These are phyloP conservation scores for Somion occarium DNA, from an alignment of 1,284 basidiomycete genomes.

Conservation along the genomic window DNA sequence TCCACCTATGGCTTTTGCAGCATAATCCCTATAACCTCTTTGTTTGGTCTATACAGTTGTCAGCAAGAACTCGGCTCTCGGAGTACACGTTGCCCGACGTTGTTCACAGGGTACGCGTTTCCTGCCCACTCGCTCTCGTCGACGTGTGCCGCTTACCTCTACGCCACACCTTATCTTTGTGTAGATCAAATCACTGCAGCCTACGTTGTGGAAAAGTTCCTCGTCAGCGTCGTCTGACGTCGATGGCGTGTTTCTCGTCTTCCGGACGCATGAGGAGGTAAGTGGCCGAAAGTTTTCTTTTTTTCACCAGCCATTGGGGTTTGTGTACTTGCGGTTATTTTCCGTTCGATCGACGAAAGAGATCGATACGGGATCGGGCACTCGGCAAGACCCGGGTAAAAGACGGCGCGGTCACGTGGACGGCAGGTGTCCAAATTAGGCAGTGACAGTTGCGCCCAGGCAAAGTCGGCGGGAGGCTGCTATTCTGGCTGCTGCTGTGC, in stretches of 20 bases:
- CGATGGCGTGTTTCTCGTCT: conserved; percentile 49
- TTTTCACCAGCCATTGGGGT: background rate
- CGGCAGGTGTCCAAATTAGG: background rate
- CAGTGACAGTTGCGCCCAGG: background rate
- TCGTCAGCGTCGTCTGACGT: background rate
- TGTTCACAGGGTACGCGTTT: background rate
- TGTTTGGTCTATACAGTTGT: background rate
- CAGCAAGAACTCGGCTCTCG: background rate
- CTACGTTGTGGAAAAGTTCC: background rate
- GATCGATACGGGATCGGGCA: background rate
- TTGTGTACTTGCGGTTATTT: background rate
- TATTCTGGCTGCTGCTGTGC: background rate
- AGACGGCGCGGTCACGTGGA: background rate
- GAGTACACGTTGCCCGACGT: background rate
- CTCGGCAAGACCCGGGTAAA: background rate
- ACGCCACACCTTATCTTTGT: too few relatives aligned
- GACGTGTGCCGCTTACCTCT: background rate
- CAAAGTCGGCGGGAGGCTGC: background rate
- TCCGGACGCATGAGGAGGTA: conserved; percentile 57
- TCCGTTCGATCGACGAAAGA: background rate
- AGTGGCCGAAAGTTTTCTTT: conserved; percentile 18
- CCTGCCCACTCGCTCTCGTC: background rate
- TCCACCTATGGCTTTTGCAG: background rate
- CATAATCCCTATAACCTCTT: background rate
- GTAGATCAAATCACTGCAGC: conserved; percentile 3